Evolutionary conservation across 2,329 filamentous ascomycete species (phyloP).

Genomic region (Thelonectria olida): DNA sequence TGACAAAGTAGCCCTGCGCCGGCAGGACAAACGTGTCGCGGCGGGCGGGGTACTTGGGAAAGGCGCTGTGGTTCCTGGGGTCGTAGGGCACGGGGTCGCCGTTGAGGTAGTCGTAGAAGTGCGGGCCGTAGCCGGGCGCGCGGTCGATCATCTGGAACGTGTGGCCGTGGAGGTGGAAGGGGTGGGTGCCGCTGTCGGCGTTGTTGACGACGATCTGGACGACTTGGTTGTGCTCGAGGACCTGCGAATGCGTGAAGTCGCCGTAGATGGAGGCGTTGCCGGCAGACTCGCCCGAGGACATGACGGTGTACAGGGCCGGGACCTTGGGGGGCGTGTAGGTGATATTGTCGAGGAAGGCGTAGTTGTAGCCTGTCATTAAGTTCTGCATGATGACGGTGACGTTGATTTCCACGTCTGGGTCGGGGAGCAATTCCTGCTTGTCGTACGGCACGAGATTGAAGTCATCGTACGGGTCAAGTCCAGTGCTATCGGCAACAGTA

Average conservation of each 20-base stretch:
- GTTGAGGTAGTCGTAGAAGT: conserved; percentile 59
- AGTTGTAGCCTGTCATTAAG: conserved; percentile 67
- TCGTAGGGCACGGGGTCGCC: conserved; percentile 55
- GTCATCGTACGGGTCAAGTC: conserved; percentile 78
- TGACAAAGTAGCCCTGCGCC: conserved; percentile 73
- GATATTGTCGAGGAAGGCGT: conserved; percentile 78
- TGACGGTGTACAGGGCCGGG: conserved; percentile 79
- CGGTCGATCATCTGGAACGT: conserved; percentile 75
- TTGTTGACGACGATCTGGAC: conserved; percentile 82
- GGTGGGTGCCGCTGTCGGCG: conserved; percentile 75
- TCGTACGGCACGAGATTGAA: conserved; percentile 76
- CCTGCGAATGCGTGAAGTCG: conserved; percentile 69
- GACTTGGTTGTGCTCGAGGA: conserved; percentile 73
- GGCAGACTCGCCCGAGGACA: conserved; percentile 69
- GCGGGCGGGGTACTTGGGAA: conserved; percentile 67
- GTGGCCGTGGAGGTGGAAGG: conserved; percentile 83
- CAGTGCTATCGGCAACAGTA: conserved; percentile 55
- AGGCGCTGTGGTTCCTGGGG: conserved; percentile 49
- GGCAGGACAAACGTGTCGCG: conserved; percentile 75
- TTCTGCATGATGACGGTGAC: conserved; percentile 66
- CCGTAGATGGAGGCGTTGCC: conserved; percentile 72
- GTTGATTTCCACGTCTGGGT: conserved; percentile 72
- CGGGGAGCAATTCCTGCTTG: conserved; percentile 65
- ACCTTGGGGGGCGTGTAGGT: conserved; percentile 80
- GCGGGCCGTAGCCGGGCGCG: conserved; percentile 3